These are phyloP conservation scores for Boletus pseudopeckii DNA, from an alignment of 768 basidiomycete genomes.

Conservation along the genomic window DNA sequence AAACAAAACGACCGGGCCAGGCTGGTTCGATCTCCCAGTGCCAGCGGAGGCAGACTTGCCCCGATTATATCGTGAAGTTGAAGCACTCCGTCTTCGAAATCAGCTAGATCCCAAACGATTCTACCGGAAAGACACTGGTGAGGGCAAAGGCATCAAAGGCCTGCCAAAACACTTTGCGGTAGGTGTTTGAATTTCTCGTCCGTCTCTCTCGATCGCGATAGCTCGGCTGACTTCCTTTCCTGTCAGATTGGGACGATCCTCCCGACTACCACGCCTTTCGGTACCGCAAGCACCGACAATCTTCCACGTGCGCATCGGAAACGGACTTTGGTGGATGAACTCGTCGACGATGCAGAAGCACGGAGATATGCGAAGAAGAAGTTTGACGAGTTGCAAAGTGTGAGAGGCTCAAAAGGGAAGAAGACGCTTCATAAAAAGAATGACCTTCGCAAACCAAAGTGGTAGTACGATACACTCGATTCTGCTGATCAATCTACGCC, in stretches of 20 bases:
- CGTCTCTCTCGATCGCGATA: background rate
- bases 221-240: conserved; percentile 7
- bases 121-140: conserved; percentile 82
- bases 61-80: conserved; percentile 77
- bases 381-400: conserved; percentile 72
- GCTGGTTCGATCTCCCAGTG: conserved; percentile 88
- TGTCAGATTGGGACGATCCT: conserved; percentile 76
- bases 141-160: conserved; percentile 80
- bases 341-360: conserved; percentile 85
- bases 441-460: conserved; percentile 61
- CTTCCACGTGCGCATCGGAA: conserved; percentile 68
- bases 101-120: conserved; percentile 92
- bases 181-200: conserved; percentile 26
- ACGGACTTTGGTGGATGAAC: conserved; percentile 81
- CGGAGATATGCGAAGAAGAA: conserved; percentile 89
- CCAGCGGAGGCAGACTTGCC: conserved; percentile 79
- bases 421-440: conserved; percentile 67
- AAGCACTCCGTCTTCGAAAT: conserved; percentile 81
- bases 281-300: conserved; percentile 64
- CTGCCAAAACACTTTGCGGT: conserved; percentile 91
- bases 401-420: conserved; percentile 64
- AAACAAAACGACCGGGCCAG: conserved; percentile 68
- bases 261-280: conserved; percentile 68
- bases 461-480: conserved; percentile 41
- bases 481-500: conserved; percentile 5